Conservation (phyloP, 2,329 filamentous ascomycete genomes). For the Colletotrichum tamarilloi region DNA sequence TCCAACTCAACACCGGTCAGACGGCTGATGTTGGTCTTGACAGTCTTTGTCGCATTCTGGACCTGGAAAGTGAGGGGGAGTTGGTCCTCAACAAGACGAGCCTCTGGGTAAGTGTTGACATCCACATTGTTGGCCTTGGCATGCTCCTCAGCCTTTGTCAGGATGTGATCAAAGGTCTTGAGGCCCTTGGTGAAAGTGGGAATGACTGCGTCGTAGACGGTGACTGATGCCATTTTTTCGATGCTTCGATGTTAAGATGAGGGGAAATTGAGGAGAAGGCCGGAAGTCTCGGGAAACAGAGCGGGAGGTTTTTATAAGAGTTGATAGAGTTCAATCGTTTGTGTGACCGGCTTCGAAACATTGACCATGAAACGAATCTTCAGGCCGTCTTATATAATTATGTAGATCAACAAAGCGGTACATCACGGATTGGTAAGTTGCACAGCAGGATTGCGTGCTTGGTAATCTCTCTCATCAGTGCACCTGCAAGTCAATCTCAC, state of each 20-base stretch:
- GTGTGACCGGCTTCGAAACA: neutral
- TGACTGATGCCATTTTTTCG: constrained; percentile 42
- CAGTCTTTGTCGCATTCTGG: constrained; percentile 43
- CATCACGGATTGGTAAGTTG: constrained; percentile 16
- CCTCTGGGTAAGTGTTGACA: constrained; percentile 38
- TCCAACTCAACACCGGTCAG: constrained; percentile 40
- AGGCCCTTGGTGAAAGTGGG: constrained; percentile 41
- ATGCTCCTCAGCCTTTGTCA: constrained; percentile 44
- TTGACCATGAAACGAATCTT: neutral
- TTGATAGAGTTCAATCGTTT: neutral
- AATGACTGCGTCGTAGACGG: constrained; percentile 44
- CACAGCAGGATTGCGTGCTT: constrained; percentile 19
- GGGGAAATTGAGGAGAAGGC: neutral
- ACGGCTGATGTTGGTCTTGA: constrained; percentile 42
- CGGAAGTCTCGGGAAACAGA: neutral
- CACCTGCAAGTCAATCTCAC: constrained; percentile 2
- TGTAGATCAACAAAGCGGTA: neutral
- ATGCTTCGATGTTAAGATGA: constrained; percentile 1
- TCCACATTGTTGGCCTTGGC: constrained; percentile 41
- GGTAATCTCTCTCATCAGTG: constrained; percentile 5
- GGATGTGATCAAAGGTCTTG: constrained; percentile 41
- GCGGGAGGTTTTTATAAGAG: neutral
- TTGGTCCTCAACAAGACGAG: constrained; percentile 48
- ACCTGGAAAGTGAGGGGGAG: constrained; percentile 49
- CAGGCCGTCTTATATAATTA: constrained; percentile 4